phyloP scores from a whole-genome alignment of 148 eudicot genomes.

The Silene uniflora region DNA sequence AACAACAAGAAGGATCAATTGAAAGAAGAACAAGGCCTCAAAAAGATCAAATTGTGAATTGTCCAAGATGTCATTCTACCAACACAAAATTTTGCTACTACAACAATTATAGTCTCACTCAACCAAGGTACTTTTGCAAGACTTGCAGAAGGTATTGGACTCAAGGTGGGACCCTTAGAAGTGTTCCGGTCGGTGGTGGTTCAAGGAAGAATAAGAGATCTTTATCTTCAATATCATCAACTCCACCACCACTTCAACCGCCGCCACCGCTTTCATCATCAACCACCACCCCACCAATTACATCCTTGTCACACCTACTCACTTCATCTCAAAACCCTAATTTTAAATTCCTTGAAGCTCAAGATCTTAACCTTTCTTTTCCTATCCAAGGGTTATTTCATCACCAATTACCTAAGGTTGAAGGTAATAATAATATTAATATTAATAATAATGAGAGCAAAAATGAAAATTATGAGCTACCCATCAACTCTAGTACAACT shows the following conservation, averaged over 20 bases:
- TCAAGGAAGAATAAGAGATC: conserved; percentile 76
- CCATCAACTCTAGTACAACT: conserved; percentile 22
- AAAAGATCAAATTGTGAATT: conserved; percentile 60
- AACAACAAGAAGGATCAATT: background rate
- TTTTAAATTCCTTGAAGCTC: conserved; percentile 39
- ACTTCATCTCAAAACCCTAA: conserved; percentile 51
- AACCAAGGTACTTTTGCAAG: conserved; percentile 81
- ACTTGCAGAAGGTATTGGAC: conserved; percentile 88
- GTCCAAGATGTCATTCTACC: conserved; percentile 73
- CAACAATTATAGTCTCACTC: conserved; percentile 82
- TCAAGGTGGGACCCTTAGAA: conserved; percentile 70
- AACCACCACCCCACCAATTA: conserved; percentile 8
- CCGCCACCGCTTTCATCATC: conserved; percentile 11
- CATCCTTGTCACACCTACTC: conserved; percentile 29
- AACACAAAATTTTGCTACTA: conserved; percentile 84
- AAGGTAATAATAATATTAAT: conserved; percentile 10
- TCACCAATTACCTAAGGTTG: conserved; percentile 36
- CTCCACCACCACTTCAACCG: conserved; percentile 9
- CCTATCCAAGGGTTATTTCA: conserved; percentile 39
- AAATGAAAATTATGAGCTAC: conserved; percentile 19
- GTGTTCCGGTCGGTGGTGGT: conserved; percentile 81
- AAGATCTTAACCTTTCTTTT: conserved; percentile 58
- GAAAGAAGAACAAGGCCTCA: conserved; percentile 57
- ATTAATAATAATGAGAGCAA: conserved; percentile 9
- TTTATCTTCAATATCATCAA: conserved; percentile 13